phyloP scores from a whole-genome alignment of 768 basidiomycete species.

The Calocybe cyanea region DNA sequence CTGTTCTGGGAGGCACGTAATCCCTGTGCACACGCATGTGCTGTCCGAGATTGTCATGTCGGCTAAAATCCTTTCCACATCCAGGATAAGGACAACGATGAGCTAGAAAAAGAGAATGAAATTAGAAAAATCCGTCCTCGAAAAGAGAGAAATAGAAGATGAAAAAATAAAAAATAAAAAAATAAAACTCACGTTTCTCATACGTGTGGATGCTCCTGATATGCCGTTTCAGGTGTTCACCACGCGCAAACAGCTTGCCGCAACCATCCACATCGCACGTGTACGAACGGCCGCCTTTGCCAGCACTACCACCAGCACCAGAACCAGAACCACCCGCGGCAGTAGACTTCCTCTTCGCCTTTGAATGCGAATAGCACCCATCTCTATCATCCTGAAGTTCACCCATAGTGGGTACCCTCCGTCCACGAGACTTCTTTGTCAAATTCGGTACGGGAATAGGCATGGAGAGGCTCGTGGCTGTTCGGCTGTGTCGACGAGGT shows the following conservation, averaged over 20 bases:
- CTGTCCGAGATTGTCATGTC: conserved; percentile 86
- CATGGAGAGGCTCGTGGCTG: conserved; percentile 28
- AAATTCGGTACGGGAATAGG: conserved; percentile 46
- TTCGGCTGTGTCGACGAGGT: conserved; percentile 17
- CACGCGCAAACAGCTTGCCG: conserved; percentile 73
- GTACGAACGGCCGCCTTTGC: conserved; percentile 42
- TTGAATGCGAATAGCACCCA: conserved; percentile 7
- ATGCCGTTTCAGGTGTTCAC: conserved; percentile 82
- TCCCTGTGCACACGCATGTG: conserved; percentile 81
- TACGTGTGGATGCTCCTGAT: conserved; percentile 77
- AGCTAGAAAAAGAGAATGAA: conserved; percentile 39
- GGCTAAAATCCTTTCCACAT: conserved; percentile 80
- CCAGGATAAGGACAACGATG: conserved; percentile 77
- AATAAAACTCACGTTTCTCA: conserved; percentile 66
- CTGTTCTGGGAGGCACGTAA: conserved; percentile 29
- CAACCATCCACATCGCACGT: conserved; percentile 70
- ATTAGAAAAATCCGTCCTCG: neutral
- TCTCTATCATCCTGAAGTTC: conserved; percentile 15
- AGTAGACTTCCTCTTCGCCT: conserved; percentile 13
- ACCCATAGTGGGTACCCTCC: conserved; percentile 42
- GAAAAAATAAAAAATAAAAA: too few relatives aligned
- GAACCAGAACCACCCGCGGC: too few relatives aligned
- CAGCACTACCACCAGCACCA: conserved; percentile 1
- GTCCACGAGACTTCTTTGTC: conserved; percentile 45
- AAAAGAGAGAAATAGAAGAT: neutral